Percentiles rank a stretch among this genome's conserved stretches.
phyloP scores from a whole-genome alignment of 2,329 filamentous ascomycete genomes.

The Colletotrichum musae region DNA sequence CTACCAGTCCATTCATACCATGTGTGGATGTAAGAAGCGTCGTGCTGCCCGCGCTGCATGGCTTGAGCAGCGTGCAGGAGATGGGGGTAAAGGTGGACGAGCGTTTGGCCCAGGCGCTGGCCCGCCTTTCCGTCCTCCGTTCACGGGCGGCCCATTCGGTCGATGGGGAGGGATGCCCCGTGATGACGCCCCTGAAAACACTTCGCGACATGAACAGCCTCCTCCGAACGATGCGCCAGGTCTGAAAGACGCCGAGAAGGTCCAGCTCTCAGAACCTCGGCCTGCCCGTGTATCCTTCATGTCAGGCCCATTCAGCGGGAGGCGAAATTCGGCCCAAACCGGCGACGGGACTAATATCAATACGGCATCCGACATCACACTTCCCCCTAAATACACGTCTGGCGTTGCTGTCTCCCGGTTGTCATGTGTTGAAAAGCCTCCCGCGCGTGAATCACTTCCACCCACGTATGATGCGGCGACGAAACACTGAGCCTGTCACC shows the following conservation, averaged over 20 bases:
- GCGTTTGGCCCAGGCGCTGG: slow-evolving; percentile 7
- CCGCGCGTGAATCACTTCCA: slow-evolving; percentile 14
- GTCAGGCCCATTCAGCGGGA: slow-evolving; percentile 16
- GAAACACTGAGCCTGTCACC: slow-evolving; percentile 4
- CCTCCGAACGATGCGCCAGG: neutral
- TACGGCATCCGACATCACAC: slow-evolving; percentile 15
- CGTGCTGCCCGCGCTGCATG: slow-evolving; percentile 36
- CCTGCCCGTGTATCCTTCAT: slow-evolving; percentile 17
- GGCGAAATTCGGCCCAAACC: slow-evolving; percentile 11
- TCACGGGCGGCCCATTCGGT: slow-evolving; percentile 18
- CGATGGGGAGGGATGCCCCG: slow-evolving; percentile 21
- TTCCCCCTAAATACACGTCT: slow-evolving; percentile 24
- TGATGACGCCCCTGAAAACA: neutral
- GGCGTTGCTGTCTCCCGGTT: slow-evolving; percentile 5
- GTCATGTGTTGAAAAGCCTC: neutral
- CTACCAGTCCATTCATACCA: neutral
- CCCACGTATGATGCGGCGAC: slow-evolving; percentile 26
- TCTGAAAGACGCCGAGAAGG: slow-evolving; percentile 17
- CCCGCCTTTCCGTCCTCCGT: slow-evolving; percentile 14
- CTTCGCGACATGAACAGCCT: neutral
- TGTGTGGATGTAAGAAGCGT: slow-evolving; percentile 31
- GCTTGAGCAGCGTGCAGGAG: slow-evolving; percentile 28
- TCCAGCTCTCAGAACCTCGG: neutral
- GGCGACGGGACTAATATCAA: slow-evolving; percentile 1
- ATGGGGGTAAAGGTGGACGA: slow-evolving; percentile 19